Conservation (phyloP, 495 filamentous ascomycete species). For the Penicillium cataractarum region DNA sequence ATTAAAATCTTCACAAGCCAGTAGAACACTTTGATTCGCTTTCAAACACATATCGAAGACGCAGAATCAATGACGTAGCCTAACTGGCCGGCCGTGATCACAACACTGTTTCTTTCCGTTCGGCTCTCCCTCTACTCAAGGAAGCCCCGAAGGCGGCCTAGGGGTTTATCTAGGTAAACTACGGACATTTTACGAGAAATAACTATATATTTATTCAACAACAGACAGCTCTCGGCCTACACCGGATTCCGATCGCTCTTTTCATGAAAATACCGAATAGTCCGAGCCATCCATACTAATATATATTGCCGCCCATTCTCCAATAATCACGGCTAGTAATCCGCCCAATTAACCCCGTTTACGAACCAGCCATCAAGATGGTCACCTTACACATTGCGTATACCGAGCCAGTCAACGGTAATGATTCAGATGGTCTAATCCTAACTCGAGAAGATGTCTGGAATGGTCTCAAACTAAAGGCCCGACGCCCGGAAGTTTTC, state of each 20-base stretch:
- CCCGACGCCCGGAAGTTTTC: neutral
- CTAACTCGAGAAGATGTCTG: neutral
- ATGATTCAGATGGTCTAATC: neutral
- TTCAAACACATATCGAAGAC: too few species aligned
- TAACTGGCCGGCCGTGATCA: too few species aligned
- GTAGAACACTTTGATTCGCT: too few species aligned
- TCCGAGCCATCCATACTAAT: neutral
- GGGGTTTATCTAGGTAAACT: neutral
- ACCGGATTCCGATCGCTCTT: neutral
- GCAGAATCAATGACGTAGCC: too few species aligned
- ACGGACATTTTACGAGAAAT: neutral
- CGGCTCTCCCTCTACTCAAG: neutral
- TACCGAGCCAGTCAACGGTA: neutral
- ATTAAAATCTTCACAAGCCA: too few species aligned
- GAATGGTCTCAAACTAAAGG: neutral
- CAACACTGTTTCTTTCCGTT: too few species aligned
- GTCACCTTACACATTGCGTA: neutral
- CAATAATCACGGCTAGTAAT: neutral
- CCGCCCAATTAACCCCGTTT: neutral
- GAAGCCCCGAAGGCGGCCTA: neutral
- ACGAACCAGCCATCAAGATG: neutral
- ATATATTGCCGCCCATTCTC: neutral
- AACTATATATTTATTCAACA: neutral
- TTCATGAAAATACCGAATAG: neutral
- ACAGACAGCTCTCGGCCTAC: neutral